Evolutionary conservation across 2,329 filamentous ascomycete genomes (phyloP).

Genomic region (Graphiopsis chlorocephala): DNA sequence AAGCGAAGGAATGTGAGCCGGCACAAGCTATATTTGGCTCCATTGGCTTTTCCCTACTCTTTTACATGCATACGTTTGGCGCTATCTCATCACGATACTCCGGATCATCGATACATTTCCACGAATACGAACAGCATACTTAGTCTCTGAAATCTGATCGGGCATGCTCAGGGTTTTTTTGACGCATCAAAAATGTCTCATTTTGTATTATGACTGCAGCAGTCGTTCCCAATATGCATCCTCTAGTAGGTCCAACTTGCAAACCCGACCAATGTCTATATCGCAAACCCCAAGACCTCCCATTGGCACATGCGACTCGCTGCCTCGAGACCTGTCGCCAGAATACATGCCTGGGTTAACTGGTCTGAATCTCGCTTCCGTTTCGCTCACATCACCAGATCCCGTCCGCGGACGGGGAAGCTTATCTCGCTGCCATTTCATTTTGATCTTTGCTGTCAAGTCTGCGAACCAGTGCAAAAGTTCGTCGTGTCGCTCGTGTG

Average conservation of each 20-base stretch:
- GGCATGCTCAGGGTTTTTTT: not conserved
- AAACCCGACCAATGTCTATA: constrained; percentile 1
- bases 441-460: not conserved
- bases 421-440: constrained; percentile 2
- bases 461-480: not conserved
- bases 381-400: constrained; percentile 8
- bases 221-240: constrained; percentile 12
- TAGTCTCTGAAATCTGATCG: not conserved
- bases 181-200: not conserved
- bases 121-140: not conserved
- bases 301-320: not conserved
- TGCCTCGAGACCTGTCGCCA: not conserved
- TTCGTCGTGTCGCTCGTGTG: not conserved
- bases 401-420: not conserved
- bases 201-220: constrained; percentile 4
- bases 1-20: constrained; percentile 15
- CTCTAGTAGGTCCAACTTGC: constrained; percentile 10
- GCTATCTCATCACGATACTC: not conserved
- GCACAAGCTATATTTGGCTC: not conserved
- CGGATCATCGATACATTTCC: not conserved
- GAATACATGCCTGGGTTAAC: constrained; percentile 4
- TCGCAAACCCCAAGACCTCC: not conserved
- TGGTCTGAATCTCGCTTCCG: constrained; percentile 12
- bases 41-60: not conserved
- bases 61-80: not conserved